phyloP scores from a whole-genome alignment of 2,329 filamentous ascomycete genomes.

The Rasamsonia emersonii region DNA sequence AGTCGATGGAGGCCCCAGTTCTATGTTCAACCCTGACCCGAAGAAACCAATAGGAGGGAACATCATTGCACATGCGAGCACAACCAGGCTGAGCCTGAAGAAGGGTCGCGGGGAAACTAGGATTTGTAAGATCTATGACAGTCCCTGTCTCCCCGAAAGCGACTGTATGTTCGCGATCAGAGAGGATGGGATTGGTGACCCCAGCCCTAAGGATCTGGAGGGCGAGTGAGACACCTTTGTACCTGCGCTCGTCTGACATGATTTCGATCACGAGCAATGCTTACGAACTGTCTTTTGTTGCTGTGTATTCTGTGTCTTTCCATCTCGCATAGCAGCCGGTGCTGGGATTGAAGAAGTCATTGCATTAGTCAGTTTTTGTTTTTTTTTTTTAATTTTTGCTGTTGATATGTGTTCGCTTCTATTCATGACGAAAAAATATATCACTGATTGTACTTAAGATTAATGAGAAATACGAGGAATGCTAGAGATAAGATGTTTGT shows the following conservation, averaged over 20 bases:
- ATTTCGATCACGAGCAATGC: no score
- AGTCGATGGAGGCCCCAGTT: conserved; percentile 88
- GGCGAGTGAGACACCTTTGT: conserved; percentile 67
- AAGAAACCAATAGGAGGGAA: conserved; percentile 99
- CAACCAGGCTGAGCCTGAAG: conserved; percentile 86
- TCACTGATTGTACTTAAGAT: no score
- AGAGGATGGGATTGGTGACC: conserved; percentile 93
- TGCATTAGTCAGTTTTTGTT: background rate
- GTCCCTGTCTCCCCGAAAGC: conserved; percentile 89
- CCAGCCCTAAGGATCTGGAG: conserved; percentile 88
- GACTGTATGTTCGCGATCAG: conserved; percentile 96
- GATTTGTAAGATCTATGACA: conserved; percentile 99
- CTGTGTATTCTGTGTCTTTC: conserved; percentile 2
- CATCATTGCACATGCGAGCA: conserved; percentile 96
- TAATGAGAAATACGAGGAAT: no score
- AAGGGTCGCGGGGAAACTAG: conserved; percentile 92
- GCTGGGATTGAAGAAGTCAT: conserved; percentile 2
- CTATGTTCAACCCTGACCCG: conserved; percentile 98
- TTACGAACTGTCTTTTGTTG: conserved; percentile 3
- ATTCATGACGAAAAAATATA: no score
- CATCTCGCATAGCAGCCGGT: conserved; percentile 5
- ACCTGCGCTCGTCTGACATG: no score
- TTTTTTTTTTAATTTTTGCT: background rate
- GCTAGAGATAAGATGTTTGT: no score
- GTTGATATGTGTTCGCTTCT: background rate